Evolutionary conservation across 129 eudicot species (phyloP).

Genomic region (Dittrichia graveolens): DNA sequence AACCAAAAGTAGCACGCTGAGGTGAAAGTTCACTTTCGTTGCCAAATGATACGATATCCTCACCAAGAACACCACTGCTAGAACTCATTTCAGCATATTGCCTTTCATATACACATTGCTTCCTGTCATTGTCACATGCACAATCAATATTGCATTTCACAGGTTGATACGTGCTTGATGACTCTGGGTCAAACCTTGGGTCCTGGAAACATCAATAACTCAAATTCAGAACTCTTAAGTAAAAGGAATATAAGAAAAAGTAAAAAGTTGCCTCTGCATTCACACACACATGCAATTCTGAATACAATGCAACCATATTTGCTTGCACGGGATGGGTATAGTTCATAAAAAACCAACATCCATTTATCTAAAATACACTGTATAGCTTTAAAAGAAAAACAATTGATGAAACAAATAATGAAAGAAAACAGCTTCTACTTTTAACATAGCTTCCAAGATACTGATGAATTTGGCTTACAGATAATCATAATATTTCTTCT

Average conservation of each 20-base stretch:
- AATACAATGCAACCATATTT: neutral
- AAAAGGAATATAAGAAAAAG: neutral
- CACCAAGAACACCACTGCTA: constrained; percentile 95
- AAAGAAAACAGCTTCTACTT: no score
- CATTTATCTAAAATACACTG: neutral
- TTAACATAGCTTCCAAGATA: no score
- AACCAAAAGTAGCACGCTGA: constrained; percentile 88
- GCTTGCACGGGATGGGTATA: neutral
- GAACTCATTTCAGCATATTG: constrained; percentile 98
- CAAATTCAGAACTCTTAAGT: constrained; percentile 4
- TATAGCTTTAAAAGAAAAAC: neutral
- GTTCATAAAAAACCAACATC: neutral
- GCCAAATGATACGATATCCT: constrained; percentile 88
- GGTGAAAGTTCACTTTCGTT: constrained; percentile 87
- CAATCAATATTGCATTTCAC: constrained; percentile 81
- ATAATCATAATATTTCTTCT: neutral
- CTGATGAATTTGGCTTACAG: no score
- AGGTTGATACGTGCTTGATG: constrained; percentile 71
- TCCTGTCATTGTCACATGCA: constrained; percentile 59
- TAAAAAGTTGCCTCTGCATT: neutral
- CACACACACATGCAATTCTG: neutral
- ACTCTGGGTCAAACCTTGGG: constrained; percentile 86
- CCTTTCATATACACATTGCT: constrained; percentile 77
- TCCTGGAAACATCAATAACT: constrained; percentile 54
- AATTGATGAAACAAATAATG: neutral